These are phyloP conservation scores for Tripterygium wilfordii DNA, from an alignment of 177 flowering plant species.

Conservation along the genomic window DNA sequence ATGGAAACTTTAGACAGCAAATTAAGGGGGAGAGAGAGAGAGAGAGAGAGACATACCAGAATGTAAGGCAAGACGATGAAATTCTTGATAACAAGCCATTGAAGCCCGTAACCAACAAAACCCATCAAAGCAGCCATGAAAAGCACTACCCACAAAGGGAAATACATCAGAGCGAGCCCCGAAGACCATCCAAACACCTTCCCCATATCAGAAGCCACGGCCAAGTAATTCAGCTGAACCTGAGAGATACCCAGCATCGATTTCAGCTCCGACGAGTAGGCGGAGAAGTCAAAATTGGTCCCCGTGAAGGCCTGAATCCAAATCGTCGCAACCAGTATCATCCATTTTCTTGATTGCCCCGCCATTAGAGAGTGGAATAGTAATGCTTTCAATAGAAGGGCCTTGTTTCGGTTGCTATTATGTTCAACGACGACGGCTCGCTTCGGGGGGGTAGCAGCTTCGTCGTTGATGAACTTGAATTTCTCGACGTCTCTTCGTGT, in stretches of 20 bases:
- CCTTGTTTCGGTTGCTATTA: no score
- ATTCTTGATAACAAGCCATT: slow-evolving; percentile 21
- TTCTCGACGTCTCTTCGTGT: no score
- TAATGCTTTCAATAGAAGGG: no score
- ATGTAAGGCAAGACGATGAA: slow-evolving; percentile 21
- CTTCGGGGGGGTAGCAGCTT: no score
- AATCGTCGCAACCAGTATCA: slow-evolving; percentile 28
- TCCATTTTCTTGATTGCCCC: slow-evolving; percentile 34
- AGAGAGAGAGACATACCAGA: slow-evolving; percentile 12
- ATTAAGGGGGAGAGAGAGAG: neutral
- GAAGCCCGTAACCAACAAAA: slow-evolving; percentile 22
- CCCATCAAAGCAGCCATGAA: slow-evolving; percentile 28
- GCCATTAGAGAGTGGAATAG: slow-evolving; percentile 19
- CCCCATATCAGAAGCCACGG: slow-evolving; percentile 34
- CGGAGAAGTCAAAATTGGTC: slow-evolving; percentile 34
- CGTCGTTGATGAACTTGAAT: no score
- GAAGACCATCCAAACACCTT: slow-evolving; percentile 33
- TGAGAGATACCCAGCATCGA: slow-evolving; percentile 30
- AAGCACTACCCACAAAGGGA: slow-evolving; percentile 21
- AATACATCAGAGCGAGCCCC: slow-evolving; percentile 18
- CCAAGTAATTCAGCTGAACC: slow-evolving; percentile 30
- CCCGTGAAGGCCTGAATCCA: slow-evolving; percentile 46
- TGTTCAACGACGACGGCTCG: no score
- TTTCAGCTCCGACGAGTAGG: slow-evolving; percentile 29
- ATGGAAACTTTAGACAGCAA: neutral